These are phyloP conservation scores for Tubosaeta sp. DNA, from an alignment of 768 basidiomycete genomes.

Conservation along the genomic window DNA sequence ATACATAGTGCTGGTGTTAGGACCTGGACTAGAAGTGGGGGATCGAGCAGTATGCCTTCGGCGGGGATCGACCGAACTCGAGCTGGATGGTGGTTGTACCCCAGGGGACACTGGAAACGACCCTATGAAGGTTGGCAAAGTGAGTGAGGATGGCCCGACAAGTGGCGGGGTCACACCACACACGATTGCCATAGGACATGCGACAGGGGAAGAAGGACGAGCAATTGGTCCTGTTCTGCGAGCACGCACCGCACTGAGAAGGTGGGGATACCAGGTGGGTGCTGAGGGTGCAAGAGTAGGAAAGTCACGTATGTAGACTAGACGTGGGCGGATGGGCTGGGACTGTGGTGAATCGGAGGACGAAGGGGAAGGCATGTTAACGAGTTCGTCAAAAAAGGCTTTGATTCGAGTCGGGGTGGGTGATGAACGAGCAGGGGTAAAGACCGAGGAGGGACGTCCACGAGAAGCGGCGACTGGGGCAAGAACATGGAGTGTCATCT, in stretches of 20 bases:
- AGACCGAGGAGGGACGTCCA: slow-evolving; percentile 29
- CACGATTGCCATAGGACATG: slow-evolving; percentile 75
- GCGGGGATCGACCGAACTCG: neutral
- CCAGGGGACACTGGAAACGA: slow-evolving; percentile 10
- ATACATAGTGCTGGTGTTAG: slow-evolving; percentile 7
- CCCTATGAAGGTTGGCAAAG: slow-evolving; percentile 7
- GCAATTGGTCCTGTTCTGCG: slow-evolving; percentile 65
- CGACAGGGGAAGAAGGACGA: slow-evolving; percentile 54
- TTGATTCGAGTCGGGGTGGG: slow-evolving; percentile 55
- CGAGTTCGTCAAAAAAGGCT: slow-evolving; percentile 70
- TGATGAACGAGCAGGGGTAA: slow-evolving; percentile 38
- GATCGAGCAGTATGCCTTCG: slow-evolving; percentile 16
- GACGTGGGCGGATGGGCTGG: slow-evolving; percentile 47
- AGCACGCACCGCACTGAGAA: slow-evolving; percentile 74
- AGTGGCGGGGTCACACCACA: slow-evolving; percentile 84
- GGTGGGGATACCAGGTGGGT: slow-evolving; percentile 73
- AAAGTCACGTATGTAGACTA: slow-evolving; percentile 84
- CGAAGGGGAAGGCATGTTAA: slow-evolving; percentile 51
- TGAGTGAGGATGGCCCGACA: slow-evolving; percentile 39
- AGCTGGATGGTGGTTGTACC: slow-evolving; percentile 9
- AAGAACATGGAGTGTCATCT: slow-evolving; percentile 46
- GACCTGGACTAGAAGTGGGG: slow-evolving; percentile 34
- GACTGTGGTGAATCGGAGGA: slow-evolving; percentile 26
- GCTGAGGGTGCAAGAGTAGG: slow-evolving; percentile 69
- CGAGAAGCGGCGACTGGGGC: slow-evolving; percentile 34